phyloP scores from a whole-genome alignment of 345 rosid genomes.

The Sonneratia caseolaris region DNA sequence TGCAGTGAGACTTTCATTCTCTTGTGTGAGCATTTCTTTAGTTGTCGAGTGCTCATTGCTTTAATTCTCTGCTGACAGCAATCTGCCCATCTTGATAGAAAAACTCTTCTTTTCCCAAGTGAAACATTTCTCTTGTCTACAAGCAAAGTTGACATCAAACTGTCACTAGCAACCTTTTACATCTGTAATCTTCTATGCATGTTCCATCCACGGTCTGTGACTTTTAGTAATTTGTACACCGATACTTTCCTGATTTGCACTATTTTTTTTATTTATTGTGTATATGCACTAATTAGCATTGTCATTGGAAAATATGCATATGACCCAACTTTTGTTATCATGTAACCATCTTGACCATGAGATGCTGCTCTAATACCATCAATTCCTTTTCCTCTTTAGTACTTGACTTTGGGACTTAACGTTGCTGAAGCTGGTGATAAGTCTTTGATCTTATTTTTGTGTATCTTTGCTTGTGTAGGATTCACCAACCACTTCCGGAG shows the following conservation, averaged over 20 bases:
- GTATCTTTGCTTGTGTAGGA: not conserved
- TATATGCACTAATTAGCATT: not conserved
- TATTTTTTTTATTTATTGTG: not conserved
- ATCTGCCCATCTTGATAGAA: not conserved
- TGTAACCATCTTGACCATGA: not conserved
- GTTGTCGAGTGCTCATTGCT: not conserved
- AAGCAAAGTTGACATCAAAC: not conserved
- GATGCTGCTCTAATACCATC: not conserved
- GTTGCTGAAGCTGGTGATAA: not conserved
- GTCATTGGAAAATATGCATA: not conserved
- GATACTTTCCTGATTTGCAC: not conserved
- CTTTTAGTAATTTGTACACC: not conserved
- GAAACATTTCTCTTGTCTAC: not conserved
- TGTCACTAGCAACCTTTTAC: not conserved
- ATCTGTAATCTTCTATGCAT: not conserved
- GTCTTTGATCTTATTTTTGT: not conserved
- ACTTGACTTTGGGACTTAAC: not conserved
- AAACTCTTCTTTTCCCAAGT: not conserved
- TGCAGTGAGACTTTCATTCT: not conserved
- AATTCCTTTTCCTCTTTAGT: not conserved
- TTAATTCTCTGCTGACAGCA: not conserved
- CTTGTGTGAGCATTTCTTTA: not conserved
- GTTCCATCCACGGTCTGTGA: not conserved
- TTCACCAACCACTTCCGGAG: slow-evolving; percentile 4
- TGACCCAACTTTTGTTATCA: slow-evolving; percentile 1